Evolutionary conservation across 2,329 filamentous ascomycete species (phyloP), one percentile per base, ranked within the genome.

Genomic region (Trichothecium roseum): DNA sequence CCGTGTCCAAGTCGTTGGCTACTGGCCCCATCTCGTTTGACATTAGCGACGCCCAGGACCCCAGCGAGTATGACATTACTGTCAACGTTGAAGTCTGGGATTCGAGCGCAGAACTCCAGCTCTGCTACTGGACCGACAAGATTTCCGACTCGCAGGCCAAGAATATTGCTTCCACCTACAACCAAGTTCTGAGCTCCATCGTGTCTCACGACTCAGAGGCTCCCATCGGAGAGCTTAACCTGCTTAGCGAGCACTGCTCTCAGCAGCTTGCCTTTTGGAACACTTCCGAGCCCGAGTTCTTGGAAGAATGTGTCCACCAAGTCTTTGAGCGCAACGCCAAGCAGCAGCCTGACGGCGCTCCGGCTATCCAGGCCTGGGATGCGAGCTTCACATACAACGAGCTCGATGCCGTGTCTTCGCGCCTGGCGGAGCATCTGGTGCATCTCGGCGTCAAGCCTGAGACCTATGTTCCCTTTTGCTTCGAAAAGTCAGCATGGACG

Each of bases 401-500:
- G 4, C 38, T 58, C 5, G 37, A 49, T 1, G 30, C 34, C 0
- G 26, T 31, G 8, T 50, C 17, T 35, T 42, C 14, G 7, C 37
- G 1, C 10, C 42, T 35, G 30, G 46, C 28, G 31, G 29, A 41
- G 6, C 42, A 47, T 12, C 24, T 51, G 13, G 15, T 22, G 8
- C 31, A 31, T 8, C n/a, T 41, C 7, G 41, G 49, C 16, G 38
- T 56, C 14, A 31, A 39, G 8, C 42, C 41, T 1, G 54, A 48
- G 27, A 36, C 34, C 1, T 24, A 48, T 1, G 49, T 59, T 4
- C 54, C 54, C 0, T 38, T 61, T 12, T 53, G 48, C 30, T 59
- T 60, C 30, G 52, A 58, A 14, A 62, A 61, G 42, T 59, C 55
- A 4, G 45, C 42, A 26, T 61, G 52, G 51, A 45, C 46, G 1